Evolutionary conservation across 2,329 filamentous ascomycete genomes (phyloP).

Genomic region (Diplodia seriata): DNA sequence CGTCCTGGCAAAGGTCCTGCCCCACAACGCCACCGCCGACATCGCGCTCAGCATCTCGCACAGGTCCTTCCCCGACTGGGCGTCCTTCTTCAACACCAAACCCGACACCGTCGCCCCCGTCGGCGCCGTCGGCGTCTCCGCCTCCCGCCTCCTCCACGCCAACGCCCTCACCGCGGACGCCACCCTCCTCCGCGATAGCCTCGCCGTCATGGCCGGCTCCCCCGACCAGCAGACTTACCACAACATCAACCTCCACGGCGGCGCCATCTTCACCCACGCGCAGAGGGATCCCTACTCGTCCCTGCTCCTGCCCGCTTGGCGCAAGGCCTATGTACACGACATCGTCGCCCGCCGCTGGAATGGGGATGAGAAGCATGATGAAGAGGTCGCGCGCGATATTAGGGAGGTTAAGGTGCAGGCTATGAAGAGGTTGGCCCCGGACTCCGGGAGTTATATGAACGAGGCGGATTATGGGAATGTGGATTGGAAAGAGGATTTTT

Average conservation of each 20-base stretch:
- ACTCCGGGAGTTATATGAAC: constrained; percentile 41
- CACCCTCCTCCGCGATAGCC: constrained; percentile 36
- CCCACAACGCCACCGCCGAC: constrained; percentile 40
- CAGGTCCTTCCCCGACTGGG: constrained; percentile 38
- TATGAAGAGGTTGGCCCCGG: constrained; percentile 42
- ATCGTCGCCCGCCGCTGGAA: constrained; percentile 41
- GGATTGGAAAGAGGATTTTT: constrained; percentile 41
- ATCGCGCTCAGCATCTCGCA: constrained; percentile 42
- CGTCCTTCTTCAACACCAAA: constrained; percentile 40
- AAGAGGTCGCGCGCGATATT: constrained; percentile 38
- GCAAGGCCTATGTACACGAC: constrained; percentile 49
- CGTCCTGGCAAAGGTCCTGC: constrained; percentile 33
- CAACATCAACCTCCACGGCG: constrained; percentile 48
- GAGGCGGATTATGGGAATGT: constrained; percentile 41
- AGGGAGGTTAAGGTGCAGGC: constrained; percentile 40
- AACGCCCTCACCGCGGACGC: constrained; percentile 37
- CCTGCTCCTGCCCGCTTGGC: constrained; percentile 59
- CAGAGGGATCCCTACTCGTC: constrained; percentile 53
- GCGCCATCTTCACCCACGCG: constrained; percentile 46
- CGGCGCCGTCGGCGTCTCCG: constrained; percentile 37
- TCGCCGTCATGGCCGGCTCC: constrained; percentile 38
- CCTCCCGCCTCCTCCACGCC: constrained; percentile 40
- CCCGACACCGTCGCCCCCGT: constrained; percentile 39
- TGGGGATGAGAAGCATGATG: constrained; percentile 37
- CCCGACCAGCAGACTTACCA: constrained; percentile 41